Conservation (phyloP, 1,284 basidiomycete genomes). For the Boletus semigastroideus region DNA sequence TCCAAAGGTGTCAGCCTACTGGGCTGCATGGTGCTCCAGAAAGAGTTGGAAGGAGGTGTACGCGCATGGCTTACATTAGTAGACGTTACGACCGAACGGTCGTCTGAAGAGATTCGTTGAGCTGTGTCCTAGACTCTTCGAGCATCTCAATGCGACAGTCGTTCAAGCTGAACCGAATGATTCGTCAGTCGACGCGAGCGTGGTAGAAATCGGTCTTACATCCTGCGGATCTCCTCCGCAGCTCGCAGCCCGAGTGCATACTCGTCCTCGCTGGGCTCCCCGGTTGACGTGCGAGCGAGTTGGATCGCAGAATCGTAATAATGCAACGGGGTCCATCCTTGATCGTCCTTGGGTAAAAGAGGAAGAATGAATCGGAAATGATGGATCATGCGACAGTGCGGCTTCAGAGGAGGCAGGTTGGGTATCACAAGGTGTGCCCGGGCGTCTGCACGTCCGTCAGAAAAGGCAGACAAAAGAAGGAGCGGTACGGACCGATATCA, state of each 20-base stretch:
- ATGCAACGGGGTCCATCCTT: conserved; percentile 63
- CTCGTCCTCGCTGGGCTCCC: conserved; percentile 69
- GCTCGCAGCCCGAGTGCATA: conserved; percentile 66
- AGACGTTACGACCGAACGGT: conserved; percentile 14
- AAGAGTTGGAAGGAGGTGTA: conserved; percentile 61
- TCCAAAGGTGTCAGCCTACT: conserved; percentile 43
- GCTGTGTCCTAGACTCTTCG: conserved; percentile 49
- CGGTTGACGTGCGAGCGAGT: conserved; percentile 62
- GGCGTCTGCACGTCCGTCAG: conserved; percentile 43
- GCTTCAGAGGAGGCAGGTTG: conserved; percentile 57
- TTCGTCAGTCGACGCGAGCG: conserved; percentile 1
- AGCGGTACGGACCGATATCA: conserved; percentile 53
- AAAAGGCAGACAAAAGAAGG: neutral
- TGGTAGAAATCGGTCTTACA: conserved; percentile 36
- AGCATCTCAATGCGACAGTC: conserved; percentile 64
- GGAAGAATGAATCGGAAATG: conserved; percentile 74
- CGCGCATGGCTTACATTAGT: conserved; percentile 48
- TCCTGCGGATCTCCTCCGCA: conserved; percentile 58
- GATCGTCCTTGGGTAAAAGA: conserved; percentile 58
- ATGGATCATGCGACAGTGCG: conserved; percentile 68
- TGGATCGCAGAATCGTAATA: conserved; percentile 79
- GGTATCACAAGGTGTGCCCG: conserved; percentile 66
- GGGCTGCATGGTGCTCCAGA: conserved; percentile 50
- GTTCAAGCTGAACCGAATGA: conserved; percentile 45
- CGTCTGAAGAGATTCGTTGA: conserved; percentile 26